These are phyloP conservation scores for Erysimum pusillum DNA, from an alignment of 441 rosid species.

Conservation along the genomic window DNA sequence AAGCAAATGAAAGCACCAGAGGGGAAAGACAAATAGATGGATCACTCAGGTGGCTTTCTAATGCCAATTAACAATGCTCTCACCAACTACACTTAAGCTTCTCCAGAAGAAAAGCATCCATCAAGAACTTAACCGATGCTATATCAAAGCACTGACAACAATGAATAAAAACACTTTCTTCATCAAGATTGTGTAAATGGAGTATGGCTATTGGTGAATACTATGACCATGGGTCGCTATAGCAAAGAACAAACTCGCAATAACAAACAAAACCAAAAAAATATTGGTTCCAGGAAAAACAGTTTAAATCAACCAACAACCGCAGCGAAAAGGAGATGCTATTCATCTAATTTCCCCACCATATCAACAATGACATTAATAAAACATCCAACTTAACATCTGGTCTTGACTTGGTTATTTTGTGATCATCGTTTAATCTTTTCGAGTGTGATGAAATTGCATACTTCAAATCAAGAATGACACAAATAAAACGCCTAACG, in stretches of 20 bases:
- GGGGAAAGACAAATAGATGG: no score
- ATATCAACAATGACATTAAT: neutral
- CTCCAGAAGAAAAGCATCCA: no score
- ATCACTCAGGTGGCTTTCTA: no score
- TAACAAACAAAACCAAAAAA: neutral
- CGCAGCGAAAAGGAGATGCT: neutral
- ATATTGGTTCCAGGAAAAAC: neutral
- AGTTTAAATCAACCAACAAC: constrained; percentile 9
- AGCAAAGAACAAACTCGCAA: neutral
- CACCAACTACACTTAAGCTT: no score
- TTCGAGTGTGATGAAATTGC: neutral
- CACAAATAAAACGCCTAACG: neutral
- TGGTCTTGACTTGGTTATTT: no score
- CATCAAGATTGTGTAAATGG: constrained; percentile 4
- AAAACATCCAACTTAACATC: neutral
- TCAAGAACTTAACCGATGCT: neutral
- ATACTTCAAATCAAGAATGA: neutral
- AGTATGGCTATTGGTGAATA: neutral
- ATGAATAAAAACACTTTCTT: neutral
- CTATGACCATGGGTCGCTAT: neutral
- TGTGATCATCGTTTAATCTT: neutral
- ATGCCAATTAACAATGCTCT: no score
- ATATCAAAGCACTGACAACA: constrained; percentile 5
- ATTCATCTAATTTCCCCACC: neutral
- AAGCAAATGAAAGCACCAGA: no score